A percentile compares a stretch with the other conserved stretches of the same genome.
These are phyloP conservation scores for Chrysochromulina parva DNA, from an alignment of 78 protist species.

Conservation along the genomic window DNA sequence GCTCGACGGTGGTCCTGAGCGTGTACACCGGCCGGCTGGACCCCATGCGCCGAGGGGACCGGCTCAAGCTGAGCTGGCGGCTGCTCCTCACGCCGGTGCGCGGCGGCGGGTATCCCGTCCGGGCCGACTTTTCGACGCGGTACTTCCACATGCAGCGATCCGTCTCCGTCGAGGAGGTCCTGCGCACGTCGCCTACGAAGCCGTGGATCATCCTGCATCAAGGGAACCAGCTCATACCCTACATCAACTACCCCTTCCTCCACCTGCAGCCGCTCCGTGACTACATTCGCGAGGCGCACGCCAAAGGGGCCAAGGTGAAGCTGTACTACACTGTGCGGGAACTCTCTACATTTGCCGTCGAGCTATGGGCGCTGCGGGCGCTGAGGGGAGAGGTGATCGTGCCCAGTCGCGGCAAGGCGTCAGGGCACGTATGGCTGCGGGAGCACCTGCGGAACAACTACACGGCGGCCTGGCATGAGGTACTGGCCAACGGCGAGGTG, in stretches of 20 bases:
- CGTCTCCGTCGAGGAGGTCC: neutral
- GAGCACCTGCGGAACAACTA: neutral
- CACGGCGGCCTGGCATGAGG: constrained; percentile 26
- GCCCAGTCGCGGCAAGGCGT: neutral
- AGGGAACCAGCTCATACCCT: constrained; percentile 6
- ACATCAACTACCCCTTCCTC: constrained; percentile 13
- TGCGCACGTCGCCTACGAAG: neutral
- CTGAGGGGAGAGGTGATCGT: neutral
- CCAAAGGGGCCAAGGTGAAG: neutral
- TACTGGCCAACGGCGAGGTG: neutral
- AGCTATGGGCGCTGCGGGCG: constrained; percentile 15
- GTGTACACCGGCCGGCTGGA: neutral
- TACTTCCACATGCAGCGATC: constrained; percentile 18
- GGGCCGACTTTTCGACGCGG: neutral
- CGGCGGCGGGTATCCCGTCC: neutral
- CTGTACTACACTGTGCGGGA: constrained; percentile 24
- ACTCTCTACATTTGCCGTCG: neutral
- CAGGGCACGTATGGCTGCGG: constrained; percentile 8
- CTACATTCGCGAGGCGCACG: neutral
- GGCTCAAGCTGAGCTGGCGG: neutral
- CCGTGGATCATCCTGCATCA: constrained; percentile 21
- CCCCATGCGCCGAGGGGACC: neutral
- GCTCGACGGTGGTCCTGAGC: neutral
- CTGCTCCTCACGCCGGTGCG: constrained; percentile 21
- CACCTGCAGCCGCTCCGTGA: neutral